These are phyloP conservation scores for Lolium perenne DNA, from an alignment of 176 grass and related monocot genomes.

Conservation along the genomic window DNA sequence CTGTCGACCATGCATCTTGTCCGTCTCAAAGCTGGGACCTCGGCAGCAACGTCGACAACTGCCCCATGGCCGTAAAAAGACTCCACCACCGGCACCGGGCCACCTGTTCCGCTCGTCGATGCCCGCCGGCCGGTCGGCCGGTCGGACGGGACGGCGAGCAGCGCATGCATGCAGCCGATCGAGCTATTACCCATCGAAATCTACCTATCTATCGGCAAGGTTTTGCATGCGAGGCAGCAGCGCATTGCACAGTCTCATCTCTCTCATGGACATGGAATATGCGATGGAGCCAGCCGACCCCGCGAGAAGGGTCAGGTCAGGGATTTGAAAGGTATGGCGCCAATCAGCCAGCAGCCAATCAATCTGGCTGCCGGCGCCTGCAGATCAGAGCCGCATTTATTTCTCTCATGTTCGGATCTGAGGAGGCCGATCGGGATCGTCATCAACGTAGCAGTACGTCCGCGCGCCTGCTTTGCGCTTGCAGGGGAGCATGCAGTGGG, in stretches of 20 bases:
- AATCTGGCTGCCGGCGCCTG: background rate
- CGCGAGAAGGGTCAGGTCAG: background rate
- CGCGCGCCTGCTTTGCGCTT: background rate
- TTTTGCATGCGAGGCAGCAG: background rate
- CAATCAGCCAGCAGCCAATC: background rate
- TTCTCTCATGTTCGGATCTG: conserved; percentile 30
- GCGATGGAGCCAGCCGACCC: background rate
- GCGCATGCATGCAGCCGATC: background rate
- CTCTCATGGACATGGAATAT: background rate
- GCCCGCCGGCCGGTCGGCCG: background rate
- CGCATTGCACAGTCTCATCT: background rate
- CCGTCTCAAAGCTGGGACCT: too few species aligned
- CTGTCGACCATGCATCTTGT: too few species aligned
- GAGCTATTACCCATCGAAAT: background rate
- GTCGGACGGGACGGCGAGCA: background rate
- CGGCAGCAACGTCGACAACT: too few species aligned
- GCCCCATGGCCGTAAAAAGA: too few species aligned
- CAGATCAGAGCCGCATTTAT: conserved; percentile 33
- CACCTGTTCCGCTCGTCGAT: background rate
- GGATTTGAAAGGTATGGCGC: conserved; percentile 12
- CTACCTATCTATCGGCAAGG: background rate
- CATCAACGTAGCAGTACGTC: background rate
- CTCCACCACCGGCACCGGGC: too few species aligned
- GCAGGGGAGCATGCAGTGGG: background rate
- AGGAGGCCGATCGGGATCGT: background rate